These are phyloP conservation scores for Daedalea quercina DNA, from an alignment of 768 basidiomycete species.

Conservation along the genomic window DNA sequence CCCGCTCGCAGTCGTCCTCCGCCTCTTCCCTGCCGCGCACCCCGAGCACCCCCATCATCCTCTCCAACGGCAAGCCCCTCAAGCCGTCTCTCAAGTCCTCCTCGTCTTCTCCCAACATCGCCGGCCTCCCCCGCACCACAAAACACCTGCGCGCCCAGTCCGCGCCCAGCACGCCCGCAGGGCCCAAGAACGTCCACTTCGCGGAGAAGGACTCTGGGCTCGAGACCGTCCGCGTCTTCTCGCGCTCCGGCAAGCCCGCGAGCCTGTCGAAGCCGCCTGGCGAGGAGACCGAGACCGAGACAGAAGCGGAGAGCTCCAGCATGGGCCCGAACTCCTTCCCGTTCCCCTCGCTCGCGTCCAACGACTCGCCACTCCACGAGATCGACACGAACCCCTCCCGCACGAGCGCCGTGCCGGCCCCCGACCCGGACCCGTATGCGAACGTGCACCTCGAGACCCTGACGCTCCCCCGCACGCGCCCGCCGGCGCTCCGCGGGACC, in stretches of 20 bases:
- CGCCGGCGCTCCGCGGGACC: conserved; percentile 55
- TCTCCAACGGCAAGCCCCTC: conserved; percentile 79
- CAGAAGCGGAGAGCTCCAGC: conserved; percentile 26
- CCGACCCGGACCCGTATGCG: conserved; percentile 22
- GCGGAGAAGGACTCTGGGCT: conserved; percentile 52
- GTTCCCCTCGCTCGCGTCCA: conserved; percentile 13
- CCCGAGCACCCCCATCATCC: conserved; percentile 37
- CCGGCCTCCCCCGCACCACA: conserved; percentile 25
- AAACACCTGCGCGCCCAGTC: conserved; percentile 40
- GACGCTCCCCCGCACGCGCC: conserved; percentile 27
- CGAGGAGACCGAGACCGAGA: conserved; percentile 39
- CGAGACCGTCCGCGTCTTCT: conserved; percentile 56
- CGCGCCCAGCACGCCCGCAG: conserved; percentile 53
- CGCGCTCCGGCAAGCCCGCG: conserved; percentile 63
- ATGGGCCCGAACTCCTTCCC: conserved; percentile 15
- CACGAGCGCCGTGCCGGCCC: conserved; percentile 30
- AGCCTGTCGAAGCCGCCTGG: conserved; percentile 44
- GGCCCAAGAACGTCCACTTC: conserved; percentile 86
- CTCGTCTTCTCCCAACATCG: conserved; percentile 42
- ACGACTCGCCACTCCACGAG: conserved; percentile 17
- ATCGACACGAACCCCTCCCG: conserved; percentile 30
- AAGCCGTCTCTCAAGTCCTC: conserved; percentile 77
- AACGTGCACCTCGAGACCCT: conserved; percentile 35
- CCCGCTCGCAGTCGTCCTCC: conserved; percentile 11
- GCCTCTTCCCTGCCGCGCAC: conserved; percentile 23